A percentile compares a stretch with the other conserved stretches of the same genome.
Conservation (phyloP, 2,329 filamentous ascomycete species). For the Coniochaeta sp. region DNA sequence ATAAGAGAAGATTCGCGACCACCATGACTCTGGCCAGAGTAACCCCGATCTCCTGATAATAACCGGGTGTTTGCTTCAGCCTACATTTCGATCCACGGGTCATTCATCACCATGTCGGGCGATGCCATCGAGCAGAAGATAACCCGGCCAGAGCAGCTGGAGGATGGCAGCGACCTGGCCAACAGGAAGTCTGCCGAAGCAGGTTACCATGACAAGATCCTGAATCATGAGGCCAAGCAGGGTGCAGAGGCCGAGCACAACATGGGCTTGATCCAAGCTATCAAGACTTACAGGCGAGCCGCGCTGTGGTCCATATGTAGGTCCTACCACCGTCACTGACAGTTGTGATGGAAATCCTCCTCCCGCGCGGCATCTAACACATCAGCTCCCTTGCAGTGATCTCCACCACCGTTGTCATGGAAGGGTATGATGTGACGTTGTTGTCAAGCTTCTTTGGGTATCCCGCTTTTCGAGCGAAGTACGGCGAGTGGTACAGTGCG, state of each 20-base stretch:
- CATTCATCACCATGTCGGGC: neutral
- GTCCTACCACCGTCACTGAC: conserved; percentile 2
- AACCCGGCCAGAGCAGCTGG: neutral
- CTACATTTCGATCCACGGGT: neutral
- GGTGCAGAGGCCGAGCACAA: conserved; percentile 29
- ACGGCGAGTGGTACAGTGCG: conserved; percentile 42
- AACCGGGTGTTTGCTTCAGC: neutral
- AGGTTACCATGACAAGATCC: conserved; percentile 18
- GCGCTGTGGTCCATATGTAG: conserved; percentile 31
- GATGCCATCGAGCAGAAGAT: neutral
- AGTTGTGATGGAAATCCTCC: neutral
- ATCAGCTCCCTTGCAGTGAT: conserved; percentile 15
- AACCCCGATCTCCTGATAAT: neutral
- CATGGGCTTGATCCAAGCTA: conserved; percentile 22
- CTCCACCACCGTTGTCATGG: neutral
- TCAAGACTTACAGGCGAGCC: conserved; percentile 32
- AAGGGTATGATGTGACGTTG: neutral
- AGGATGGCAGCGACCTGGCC: neutral
- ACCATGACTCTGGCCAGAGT: neutral
- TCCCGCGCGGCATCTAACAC: neutral
- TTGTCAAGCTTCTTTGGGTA: conserved; percentile 34
- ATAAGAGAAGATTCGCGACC: neutral
- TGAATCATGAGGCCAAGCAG: conserved; percentile 28
- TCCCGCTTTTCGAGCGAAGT: conserved; percentile 50
- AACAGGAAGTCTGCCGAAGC: neutral